These are phyloP conservation scores for Mycena metata DNA, from an alignment of 768 basidiomycete species.

Conservation along the genomic window DNA sequence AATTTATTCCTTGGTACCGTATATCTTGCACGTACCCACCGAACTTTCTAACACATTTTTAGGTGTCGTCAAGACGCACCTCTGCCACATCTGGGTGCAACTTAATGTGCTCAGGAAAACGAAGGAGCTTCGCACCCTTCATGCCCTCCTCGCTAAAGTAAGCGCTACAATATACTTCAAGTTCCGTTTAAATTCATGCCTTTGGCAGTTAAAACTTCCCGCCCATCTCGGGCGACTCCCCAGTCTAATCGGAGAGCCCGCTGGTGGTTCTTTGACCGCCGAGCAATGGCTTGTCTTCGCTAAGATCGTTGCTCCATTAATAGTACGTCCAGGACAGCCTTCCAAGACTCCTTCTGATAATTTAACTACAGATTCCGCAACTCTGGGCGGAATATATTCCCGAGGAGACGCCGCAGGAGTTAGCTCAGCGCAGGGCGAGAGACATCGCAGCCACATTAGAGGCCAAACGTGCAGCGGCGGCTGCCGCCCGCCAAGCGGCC, in stretches of 20 bases:
- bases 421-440: background rate
- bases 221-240: too few relatives aligned
- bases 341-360: too few relatives aligned
- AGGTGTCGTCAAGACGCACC: constrained; percentile 41
- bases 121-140: constrained; percentile 27
- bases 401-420: background rate
- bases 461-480: background rate
- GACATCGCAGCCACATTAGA: background rate
- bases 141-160: constrained; percentile 23
- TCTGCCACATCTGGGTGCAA: constrained; percentile 43
- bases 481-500: background rate
- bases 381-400: constrained; percentile 40
- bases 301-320: background rate
- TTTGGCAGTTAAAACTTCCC: too few relatives aligned
- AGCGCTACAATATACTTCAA: too few relatives aligned
- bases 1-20: constrained; percentile 46
- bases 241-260: too few relatives aligned
- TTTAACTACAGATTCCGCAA: constrained; percentile 45
- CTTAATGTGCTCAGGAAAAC: constrained; percentile 36
- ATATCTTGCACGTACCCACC: background rate
- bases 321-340: constrained; percentile 39
- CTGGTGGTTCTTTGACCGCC: background rate
- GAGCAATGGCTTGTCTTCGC: background rate
- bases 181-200: too few relatives aligned
- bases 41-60: too few relatives aligned